Conservation (phyloP, 2,329 filamentous ascomycete genomes). For the Cladosporium halotolerans region DNA sequence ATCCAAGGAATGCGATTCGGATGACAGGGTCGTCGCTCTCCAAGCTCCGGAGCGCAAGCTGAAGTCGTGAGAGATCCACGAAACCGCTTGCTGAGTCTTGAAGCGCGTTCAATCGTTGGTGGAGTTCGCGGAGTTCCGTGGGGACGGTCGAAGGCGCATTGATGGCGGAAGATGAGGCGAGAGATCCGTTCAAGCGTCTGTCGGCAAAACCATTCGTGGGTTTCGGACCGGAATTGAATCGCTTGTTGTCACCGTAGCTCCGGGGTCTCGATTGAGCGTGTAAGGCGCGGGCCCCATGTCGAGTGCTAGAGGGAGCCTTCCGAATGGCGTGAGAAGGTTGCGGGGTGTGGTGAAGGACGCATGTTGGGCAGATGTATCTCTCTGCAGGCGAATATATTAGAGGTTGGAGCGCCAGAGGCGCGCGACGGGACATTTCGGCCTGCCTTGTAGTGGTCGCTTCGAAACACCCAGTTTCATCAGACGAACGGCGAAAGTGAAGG, state of each 20-base stretch:
- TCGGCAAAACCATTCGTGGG: not conserved
- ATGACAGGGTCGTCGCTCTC: slow-evolving; percentile 49
- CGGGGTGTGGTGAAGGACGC: slow-evolving; percentile 12
- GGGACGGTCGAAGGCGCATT: slow-evolving; percentile 50
- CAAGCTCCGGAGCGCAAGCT: slow-evolving; percentile 63
- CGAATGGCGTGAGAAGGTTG: not conserved
- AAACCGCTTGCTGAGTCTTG: slow-evolving; percentile 55
- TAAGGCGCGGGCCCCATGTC: slow-evolving; percentile 1
- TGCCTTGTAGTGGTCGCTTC: not conserved
- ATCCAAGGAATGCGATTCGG: slow-evolving; percentile 48
- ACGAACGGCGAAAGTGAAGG: too few species aligned
- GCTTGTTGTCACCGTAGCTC: not conserved
- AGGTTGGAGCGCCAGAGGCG: slow-evolving; percentile 4
- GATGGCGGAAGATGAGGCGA: slow-evolving; percentile 48
- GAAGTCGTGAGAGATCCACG: slow-evolving; percentile 62
- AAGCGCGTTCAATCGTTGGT: slow-evolving; percentile 54
- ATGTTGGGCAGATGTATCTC: slow-evolving; percentile 21
- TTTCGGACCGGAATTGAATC: not conserved
- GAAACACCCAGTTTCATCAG: too few species aligned
- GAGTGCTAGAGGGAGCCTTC: not conserved
- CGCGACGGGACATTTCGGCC: slow-evolving; percentile 6
- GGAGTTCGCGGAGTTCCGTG: slow-evolving; percentile 49
- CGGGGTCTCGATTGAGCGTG: not conserved
- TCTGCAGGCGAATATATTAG: slow-evolving; percentile 8
- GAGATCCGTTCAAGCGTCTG: slow-evolving; percentile 28